Evolutionary conservation across 2,329 filamentous ascomycete genomes (phyloP).

Genomic region (Fusarium caatingaense): DNA sequence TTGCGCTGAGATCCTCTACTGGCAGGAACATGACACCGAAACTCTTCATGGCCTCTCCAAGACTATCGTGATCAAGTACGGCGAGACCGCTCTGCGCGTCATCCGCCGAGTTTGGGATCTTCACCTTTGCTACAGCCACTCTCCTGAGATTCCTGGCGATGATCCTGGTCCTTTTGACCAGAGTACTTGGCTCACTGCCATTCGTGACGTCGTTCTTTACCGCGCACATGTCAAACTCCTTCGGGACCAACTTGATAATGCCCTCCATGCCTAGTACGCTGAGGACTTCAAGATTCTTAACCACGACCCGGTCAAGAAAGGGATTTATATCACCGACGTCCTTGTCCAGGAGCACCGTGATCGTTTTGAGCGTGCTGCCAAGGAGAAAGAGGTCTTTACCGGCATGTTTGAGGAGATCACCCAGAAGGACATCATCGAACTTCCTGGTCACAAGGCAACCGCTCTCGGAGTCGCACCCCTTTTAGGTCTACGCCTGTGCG

Average conservation of each 20-base stretch:
- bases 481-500: conserved; percentile 21
- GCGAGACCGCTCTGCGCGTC: conserved; percentile 34
- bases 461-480: conserved; percentile 12
- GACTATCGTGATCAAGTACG: conserved; percentile 35
- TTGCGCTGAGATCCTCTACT: conserved; percentile 27
- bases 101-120: conserved; percentile 39
- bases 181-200: conserved; percentile 16
- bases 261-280: conserved; percentile 37
- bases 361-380: conserved; percentile 14
- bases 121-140: conserved; percentile 27
- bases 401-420: conserved; percentile 23
- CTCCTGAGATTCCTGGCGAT: conserved; percentile 22
- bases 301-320: background rate
- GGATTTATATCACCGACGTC: conserved; percentile 23
- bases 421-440: background rate
- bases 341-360: conserved; percentile 30
- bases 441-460: conserved; percentile 13
- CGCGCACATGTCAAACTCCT: conserved; percentile 29
- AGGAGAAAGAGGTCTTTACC: conserved; percentile 24
- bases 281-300: conserved; percentile 28
- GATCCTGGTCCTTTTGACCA: conserved; percentile 13
- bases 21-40: conserved; percentile 10
- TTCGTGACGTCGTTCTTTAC: conserved; percentile 22
- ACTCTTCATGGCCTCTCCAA: conserved; percentile 36
- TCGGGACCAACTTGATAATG: conserved; percentile 26